Conservation (phyloP, 257 asterid genomes). For the Nemophila menziesii region DNA sequence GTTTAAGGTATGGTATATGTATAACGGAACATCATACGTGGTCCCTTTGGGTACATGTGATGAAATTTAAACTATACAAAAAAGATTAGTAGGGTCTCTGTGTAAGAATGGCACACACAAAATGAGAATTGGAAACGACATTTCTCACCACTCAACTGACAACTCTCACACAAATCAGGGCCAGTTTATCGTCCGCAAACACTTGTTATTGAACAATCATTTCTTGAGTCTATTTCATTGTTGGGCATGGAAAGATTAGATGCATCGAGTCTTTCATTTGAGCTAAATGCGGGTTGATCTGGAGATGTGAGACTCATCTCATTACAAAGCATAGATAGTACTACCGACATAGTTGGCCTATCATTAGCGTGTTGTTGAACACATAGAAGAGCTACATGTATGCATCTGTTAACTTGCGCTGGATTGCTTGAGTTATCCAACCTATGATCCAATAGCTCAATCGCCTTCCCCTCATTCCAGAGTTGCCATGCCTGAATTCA, state of each 20-base stretch:
- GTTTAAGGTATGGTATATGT: too few species aligned
- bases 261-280: slow-evolving; percentile 1
- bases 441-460: slow-evolving; percentile 2
- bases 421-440: background rate
- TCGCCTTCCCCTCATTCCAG: slow-evolving; percentile 7
- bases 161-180: too few species aligned
- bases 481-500: slow-evolving; percentile 8
- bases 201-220: slow-evolving; percentile 1
- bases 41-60: too few species aligned
- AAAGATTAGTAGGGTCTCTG: too few species aligned
- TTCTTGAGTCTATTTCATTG: slow-evolving; percentile 2
- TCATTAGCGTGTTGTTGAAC: slow-evolving; percentile 9
- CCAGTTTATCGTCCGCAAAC: slow-evolving; percentile 3
- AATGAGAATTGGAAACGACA: too few species aligned
- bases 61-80: too few species aligned
- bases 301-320: slow-evolving; percentile 3
- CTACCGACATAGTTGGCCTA: slow-evolving; percentile 6
- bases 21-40: too few species aligned
- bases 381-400: slow-evolving; percentile 12
- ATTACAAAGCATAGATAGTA: slow-evolving; percentile 8
- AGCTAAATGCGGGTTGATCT: slow-evolving; percentile 4
- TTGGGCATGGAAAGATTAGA: background rate
- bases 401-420: slow-evolving; percentile 8
- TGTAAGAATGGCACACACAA: too few species aligned
- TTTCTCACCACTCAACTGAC: too few species aligned